Conservation (phyloP, 495 filamentous ascomycete genomes). For the Annulohypoxylon stygium region DNA sequence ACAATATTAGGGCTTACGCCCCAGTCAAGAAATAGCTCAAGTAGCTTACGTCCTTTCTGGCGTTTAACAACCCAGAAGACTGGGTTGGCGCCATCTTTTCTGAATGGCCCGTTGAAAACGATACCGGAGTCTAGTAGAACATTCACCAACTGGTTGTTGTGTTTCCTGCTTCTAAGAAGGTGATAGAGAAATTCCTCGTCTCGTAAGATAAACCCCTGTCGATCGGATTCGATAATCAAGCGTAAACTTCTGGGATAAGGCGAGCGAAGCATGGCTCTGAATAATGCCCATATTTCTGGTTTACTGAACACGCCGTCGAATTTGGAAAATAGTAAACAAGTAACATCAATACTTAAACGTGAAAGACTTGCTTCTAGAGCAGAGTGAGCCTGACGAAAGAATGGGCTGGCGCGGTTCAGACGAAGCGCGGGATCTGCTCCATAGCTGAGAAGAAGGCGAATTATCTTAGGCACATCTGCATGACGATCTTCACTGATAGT, state of each 20-base stretch:
- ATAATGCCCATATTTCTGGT: constrained; percentile 13
- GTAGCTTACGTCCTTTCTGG: constrained; percentile 9
- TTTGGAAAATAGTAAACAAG: constrained; percentile 10
- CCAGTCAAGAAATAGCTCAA: constrained; percentile 1
- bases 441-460: constrained; percentile 7
- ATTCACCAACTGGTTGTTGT: neutral
- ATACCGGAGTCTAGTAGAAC: constrained; percentile 9
- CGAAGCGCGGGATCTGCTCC: constrained; percentile 15
- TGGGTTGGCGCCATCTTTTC: constrained; percentile 2
- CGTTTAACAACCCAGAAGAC: constrained; percentile 24
- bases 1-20: constrained; percentile 21
- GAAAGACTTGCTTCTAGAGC: constrained; percentile 12
- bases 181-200: neutral
- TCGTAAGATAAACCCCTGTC: neutral
- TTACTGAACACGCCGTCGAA: neutral
- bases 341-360: neutral
- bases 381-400: neutral
- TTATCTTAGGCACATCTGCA: neutral
- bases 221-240: constrained; percentile 10
- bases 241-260: neutral
- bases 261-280: neutral
- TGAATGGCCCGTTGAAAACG: neutral
- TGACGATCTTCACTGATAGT: neutral
- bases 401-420: neutral
- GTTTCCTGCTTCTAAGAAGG: constrained; percentile 1